Evolutionary conservation across 805 yeast genomes (phyloP).

Genomic region (Pichia thaimueangensis): DNA sequence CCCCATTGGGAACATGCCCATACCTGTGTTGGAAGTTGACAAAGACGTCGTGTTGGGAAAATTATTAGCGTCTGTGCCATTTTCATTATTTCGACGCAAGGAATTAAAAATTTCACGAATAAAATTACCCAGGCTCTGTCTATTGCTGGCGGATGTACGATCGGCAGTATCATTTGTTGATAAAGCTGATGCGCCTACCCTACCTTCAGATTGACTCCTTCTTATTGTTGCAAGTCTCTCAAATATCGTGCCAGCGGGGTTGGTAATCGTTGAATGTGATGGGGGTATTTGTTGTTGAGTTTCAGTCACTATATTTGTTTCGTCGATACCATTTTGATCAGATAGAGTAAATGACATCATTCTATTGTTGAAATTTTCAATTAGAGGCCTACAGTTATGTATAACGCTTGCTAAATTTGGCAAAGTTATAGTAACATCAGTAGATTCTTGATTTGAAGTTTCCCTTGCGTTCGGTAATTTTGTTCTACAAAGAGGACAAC

Average conservation of each 20-base stretch:
- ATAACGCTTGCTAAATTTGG: constrained; percentile 33
- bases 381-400: constrained; percentile 26
- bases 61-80: too few relatives aligned
- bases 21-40: too few relatives aligned
- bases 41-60: too few relatives aligned
- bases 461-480: constrained; percentile 34
- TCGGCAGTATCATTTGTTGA: background rate
- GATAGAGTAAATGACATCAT: constrained; percentile 28
- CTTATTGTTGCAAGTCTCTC: constrained; percentile 4
- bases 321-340: constrained; percentile 18
- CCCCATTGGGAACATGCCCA: constrained; percentile 34
- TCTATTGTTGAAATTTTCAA: constrained; percentile 28
- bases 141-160: background rate
- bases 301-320: background rate
- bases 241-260: background rate
- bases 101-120: constrained; percentile 10
- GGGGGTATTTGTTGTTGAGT: background rate
- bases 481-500: constrained; percentile 84
- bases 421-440: constrained; percentile 28
- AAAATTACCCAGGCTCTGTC: constrained; percentile 7
- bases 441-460: constrained; percentile 7
- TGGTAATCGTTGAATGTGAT: background rate
- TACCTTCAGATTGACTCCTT: background rate
- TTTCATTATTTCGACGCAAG: too few relatives aligned
- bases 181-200: background rate